Evolutionary conservation across 768 basidiomycete genomes (phyloP), one percentile per base, ranked within the genome.

Genomic region (Naganishia vishniacii): DNA sequence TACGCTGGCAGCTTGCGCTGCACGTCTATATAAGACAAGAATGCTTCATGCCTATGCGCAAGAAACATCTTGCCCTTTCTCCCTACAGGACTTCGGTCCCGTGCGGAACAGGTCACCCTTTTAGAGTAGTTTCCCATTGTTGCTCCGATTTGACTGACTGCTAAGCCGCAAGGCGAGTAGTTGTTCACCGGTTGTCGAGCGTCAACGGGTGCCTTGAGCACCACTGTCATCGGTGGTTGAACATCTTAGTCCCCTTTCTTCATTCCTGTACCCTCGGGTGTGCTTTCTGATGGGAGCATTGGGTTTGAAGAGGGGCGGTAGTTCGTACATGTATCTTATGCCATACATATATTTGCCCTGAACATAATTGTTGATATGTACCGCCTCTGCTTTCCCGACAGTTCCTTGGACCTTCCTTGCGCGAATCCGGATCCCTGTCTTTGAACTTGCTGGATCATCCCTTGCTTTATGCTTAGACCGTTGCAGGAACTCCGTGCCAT

Each of bases 21-120:
- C n/a, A n/a, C 23, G 23, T 25, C 5, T 12, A 56, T 23, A 25
- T 37, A 56, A 32, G 26, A 1, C n/a, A 23, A 5, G 13, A 26
- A 40, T n/a, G n/a, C n/a, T n/a, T n/a, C n/a, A n/a, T 23, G 23
- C 23, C 5, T 12, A 56, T 23, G 12, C 23, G 40, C 13, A 40
- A 1, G 2, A 23, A 5, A 15, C 32, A 40, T 4, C 42, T n/a
- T 44, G 13, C 32, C 37, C 32, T 41, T 41, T 7, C 53, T 15
- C 37, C 37, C 9, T 40, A 56, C 53, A 56, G 53, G 53, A 56
- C 53, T 56, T 56, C 53, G 53, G 53, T 56, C 53, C 53, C 53
- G 53, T 56, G 53, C 53, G 53, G 53, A 56, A 56, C 53, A 56
- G 53, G 53, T 56, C 53, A 56, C 53, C 53, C n/a, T 56, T 56